A percentile compares a stretch with the other conserved stretches of the same genome.
Evolutionary conservation across 129 eudicot genomes (phyloP).

Genomic region (Scalesia atractyloides): DNA sequence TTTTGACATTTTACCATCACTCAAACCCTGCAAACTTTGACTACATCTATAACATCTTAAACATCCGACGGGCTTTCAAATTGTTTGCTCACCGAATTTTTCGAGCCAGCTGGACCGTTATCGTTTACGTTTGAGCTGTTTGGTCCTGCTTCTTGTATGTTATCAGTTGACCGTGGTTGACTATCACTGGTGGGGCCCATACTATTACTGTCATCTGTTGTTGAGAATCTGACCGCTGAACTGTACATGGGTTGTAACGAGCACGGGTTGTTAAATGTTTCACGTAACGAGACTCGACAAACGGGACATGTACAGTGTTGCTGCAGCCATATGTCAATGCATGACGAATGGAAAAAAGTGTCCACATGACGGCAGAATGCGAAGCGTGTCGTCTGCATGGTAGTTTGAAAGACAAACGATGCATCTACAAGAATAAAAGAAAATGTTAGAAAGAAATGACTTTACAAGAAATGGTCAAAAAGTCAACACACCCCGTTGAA

Average conservation of each 20-base stretch:
- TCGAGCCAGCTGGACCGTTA: constrained; percentile 20
- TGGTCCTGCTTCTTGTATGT: constrained; percentile 30
- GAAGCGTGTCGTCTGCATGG: constrained; percentile 61
- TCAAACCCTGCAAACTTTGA: constrained; percentile 15
- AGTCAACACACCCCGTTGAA: constrained; percentile 19
- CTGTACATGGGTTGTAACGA: constrained; percentile 78
- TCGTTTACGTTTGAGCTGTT: constrained; percentile 29
- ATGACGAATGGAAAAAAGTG: constrained; percentile 84
- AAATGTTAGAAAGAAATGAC: not conserved
- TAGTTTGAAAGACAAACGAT: constrained; percentile 78
- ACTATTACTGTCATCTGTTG: constrained; percentile 34
- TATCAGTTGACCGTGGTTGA: constrained; percentile 34
- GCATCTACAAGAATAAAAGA: constrained; percentile 50
- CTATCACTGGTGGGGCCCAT: constrained; percentile 25
- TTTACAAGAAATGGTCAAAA: constrained; percentile 14
- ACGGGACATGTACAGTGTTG: constrained; percentile 89
- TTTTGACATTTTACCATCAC: constrained; percentile 19
- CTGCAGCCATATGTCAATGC: constrained; percentile 90
- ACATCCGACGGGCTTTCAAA: constrained; percentile 55
- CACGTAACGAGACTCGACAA: constrained; percentile 76
- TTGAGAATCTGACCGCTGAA: constrained; percentile 57
- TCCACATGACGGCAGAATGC: constrained; percentile 73
- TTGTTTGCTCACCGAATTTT: constrained; percentile 37
- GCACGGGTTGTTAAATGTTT: constrained; percentile 52
- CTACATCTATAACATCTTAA: constrained; percentile 15